A percentile compares a stretch with the other conserved stretches of the same genome.
These are phyloP conservation scores for Pseudotsuga menziesii DNA, from an alignment of 75 land plant species.

Conservation along the genomic window DNA sequence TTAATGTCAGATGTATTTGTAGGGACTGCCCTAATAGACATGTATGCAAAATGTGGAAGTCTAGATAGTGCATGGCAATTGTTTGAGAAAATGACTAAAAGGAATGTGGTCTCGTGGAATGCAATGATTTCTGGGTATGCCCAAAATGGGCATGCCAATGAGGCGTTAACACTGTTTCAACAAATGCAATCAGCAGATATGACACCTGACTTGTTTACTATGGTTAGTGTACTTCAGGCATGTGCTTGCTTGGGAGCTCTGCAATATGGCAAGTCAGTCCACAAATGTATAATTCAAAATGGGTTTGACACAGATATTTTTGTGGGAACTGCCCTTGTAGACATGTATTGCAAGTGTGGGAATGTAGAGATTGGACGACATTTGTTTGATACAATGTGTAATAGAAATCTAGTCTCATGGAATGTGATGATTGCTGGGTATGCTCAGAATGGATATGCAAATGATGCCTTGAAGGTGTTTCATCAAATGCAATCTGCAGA, in stretches of 20 bases:
- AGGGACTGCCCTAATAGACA: constrained; percentile 45
- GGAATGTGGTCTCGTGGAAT: constrained; percentile 52
- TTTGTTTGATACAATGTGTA: constrained; percentile 11
- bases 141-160: constrained; percentile 25
- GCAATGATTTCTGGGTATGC: constrained; percentile 39
- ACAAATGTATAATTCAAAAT: neutral
- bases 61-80: constrained; percentile 17
- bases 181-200: constrained; percentile 21
- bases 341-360: constrained; percentile 21
- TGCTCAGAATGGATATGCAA: neutral
- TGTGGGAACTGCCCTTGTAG: neutral
- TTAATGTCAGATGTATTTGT: constrained; percentile 45
- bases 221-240: neutral
- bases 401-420: constrained; percentile 13
- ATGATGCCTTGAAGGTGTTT: constrained; percentile 14
- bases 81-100: constrained; percentile 47
- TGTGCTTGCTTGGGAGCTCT: neutral
- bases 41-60: constrained; percentile 46
- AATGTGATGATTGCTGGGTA: constrained; percentile 18
- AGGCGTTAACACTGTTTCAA: constrained; percentile 35
- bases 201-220: neutral
- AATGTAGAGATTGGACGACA: constrained; percentile 12
- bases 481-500: constrained; percentile 11
- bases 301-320: neutral
- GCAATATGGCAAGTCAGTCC: neutral